Evolutionary conservation across 139 green algal species (phyloP).

Genomic region (Edaphochlamys debaryana): DNA sequence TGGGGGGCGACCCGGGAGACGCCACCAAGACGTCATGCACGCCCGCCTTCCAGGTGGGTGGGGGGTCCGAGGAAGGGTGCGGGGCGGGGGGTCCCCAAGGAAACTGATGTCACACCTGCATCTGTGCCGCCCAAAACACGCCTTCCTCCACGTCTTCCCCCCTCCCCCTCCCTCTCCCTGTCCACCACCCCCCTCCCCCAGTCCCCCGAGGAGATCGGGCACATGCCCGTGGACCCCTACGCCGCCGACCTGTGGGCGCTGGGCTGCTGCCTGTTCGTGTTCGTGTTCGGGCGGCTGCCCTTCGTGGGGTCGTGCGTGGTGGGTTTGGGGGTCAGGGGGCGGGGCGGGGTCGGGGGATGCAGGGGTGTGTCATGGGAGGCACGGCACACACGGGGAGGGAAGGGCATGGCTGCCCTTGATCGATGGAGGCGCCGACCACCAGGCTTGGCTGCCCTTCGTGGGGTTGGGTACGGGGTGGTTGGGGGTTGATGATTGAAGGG

Average conservation of each 20-base stretch:
- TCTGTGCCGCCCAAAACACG: no score
- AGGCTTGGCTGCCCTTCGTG: no score
- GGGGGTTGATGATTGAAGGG: no score
- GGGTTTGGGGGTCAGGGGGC: background rate
- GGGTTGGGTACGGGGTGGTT: no score
- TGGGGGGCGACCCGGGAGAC: conserved; percentile 33
- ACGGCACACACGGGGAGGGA: no score
- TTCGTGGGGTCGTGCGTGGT: conserved; percentile 67
- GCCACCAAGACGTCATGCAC: conserved; percentile 51
- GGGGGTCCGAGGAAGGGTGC: background rate
- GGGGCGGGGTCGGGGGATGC: background rate
- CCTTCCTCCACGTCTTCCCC: no score
- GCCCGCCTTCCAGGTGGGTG: conserved; percentile 43
- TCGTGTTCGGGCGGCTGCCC: conserved; percentile 77
- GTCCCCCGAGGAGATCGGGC: conserved; percentile 35
- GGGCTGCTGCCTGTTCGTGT: conserved; percentile 84
- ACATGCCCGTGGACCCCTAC: conserved; percentile 49
- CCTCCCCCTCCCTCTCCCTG: background rate
- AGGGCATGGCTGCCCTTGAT: no score
- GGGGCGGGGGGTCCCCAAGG: background rate
- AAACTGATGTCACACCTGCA: no score
- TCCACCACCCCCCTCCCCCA: background rate
- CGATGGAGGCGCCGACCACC: no score
- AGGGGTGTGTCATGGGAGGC: background rate
- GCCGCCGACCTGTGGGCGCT: conserved; percentile 86